These are phyloP conservation scores for Fusarium hainanense DNA, from an alignment of 2,329 filamentous ascomycete species.

Conservation along the genomic window DNA sequence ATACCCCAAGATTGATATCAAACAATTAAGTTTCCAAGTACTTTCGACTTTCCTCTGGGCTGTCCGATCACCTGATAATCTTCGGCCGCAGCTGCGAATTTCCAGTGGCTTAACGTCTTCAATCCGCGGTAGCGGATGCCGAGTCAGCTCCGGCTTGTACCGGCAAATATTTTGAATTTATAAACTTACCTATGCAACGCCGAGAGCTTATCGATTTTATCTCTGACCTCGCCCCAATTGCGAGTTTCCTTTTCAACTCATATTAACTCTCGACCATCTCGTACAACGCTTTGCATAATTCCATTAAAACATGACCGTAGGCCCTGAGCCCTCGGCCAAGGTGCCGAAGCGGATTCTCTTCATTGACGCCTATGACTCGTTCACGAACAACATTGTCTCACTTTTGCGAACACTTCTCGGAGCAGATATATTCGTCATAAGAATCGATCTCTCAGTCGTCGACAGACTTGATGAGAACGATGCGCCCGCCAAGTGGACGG, in stretches of 20 bases:
- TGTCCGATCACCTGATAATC: slow-evolving; percentile 32
- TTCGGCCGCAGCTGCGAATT: not conserved
- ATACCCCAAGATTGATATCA: not conserved
- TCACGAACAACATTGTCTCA: slow-evolving; percentile 92
- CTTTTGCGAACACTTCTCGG: slow-evolving; percentile 77
- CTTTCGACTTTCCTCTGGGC: not conserved
- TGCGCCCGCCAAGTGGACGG: slow-evolving; percentile 52
- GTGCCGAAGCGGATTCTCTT: slow-evolving; percentile 73
- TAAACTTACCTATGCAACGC: not conserved
- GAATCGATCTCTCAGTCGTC: slow-evolving; percentile 62
- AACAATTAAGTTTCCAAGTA: not conserved
- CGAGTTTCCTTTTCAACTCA: not conserved
- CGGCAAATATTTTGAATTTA: slow-evolving; percentile 42
- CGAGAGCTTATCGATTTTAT: slow-evolving; percentile 18
- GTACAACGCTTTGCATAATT: not conserved
- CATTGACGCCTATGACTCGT: slow-evolving; percentile 96
- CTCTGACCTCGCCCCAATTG: not conserved
- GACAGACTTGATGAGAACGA: slow-evolving; percentile 44
- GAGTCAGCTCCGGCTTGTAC: slow-evolving; percentile 45
- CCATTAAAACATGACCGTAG: slow-evolving; percentile 34
- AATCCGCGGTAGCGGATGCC: slow-evolving; percentile 2
- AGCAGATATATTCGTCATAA: slow-evolving; percentile 67
- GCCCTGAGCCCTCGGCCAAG: slow-evolving; percentile 29
- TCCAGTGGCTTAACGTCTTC: slow-evolving; percentile 16
- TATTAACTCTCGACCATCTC: not conserved